These are phyloP conservation scores for Polytrichum formosum DNA, from an alignment of 225 moss, liverwort and hornwort species.

Conservation along the genomic window DNA sequence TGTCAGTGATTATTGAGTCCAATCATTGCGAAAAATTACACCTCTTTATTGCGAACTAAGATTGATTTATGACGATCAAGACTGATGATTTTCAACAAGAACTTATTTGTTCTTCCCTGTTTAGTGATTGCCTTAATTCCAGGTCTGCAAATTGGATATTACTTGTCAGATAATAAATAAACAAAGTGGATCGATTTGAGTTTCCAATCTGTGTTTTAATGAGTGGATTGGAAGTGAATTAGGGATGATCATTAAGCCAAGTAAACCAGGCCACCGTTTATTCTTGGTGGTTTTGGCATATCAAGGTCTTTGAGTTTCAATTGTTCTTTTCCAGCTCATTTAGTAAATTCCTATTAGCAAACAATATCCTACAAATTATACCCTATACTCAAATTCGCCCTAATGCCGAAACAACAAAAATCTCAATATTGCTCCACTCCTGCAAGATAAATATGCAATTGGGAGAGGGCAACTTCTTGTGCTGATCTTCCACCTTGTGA, in stretches of 20 bases:
- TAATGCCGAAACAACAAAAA: not conserved
- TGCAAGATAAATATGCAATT: not conserved
- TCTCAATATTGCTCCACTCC: not conserved
- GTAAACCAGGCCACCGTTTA: not conserved
- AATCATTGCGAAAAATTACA: not conserved
- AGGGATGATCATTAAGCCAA: not conserved
- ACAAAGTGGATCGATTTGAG: not conserved
- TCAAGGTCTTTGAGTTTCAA: too few species aligned
- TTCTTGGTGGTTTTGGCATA: not conserved
- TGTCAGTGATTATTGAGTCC: too few species aligned
- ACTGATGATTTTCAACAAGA: not conserved
- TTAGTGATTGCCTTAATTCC: not conserved
- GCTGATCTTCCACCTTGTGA: constrained; percentile 3
- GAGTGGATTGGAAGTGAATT: not conserved
- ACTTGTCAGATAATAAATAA: too few species aligned
- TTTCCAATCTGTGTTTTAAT: not conserved
- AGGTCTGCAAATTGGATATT: too few species aligned
- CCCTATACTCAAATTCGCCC: not conserved
- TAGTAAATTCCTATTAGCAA: too few species aligned
- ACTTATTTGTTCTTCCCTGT: not conserved
- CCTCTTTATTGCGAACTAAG: not conserved
- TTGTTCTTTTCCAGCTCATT: too few species aligned
- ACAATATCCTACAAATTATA: not conserved
- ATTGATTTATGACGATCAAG: not conserved
- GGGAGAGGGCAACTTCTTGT: too few species aligned